Evolutionary conservation across 805 yeast species (phyloP), one percentile per base, ranked within the genome.

Genomic region (Starmerella stellata): DNA sequence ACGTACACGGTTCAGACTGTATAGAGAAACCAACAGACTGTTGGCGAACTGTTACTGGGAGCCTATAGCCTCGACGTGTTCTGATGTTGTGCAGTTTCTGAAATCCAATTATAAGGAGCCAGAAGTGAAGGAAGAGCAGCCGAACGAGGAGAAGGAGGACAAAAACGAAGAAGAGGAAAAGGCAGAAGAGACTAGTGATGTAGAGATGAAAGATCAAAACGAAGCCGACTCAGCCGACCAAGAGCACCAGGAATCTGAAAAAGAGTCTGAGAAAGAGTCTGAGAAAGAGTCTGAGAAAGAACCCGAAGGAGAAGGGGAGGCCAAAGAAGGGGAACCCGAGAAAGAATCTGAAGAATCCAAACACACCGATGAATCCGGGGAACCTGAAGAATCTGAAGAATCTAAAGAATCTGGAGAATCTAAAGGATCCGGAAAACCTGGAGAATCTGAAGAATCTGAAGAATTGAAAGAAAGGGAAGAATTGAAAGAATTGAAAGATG

Each of bases 1-100:
- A 35, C 56, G 52, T 21, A 54, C 61, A 7, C 51, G 52, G 29
- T 57, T 58, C 45, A 39, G 63, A 5, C 42, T 60, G 3, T 59
- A 53, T 43, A 37, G 48, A 5, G 54, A 57, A 41, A 46, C 59
- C 4, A 54, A 54, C 43, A 54, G 60, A 14, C 46, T 49, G 17
- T 43, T 55, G 30, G 37, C 50, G 13, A 40, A 45, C 5, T 60
- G 56, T 15, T 45, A 45, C 33, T 60, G 64, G 64, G 42, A 44
- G 25, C 47, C 59, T 2, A 53, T 60, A 5, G 62, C 63, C 7
- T 40, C 51, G 18, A 36, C 38, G 15, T 42, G 41, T 8, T 46
- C 41, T 5, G 58, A 56, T 38, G 42, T 58, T 5, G 37, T 41
- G 25, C 34, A 19, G 11, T 44, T 58, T 19, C 32, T 46, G n/a